phyloP scores from a whole-genome alignment of 228 moss, liverwort and hornwort species.

The Sphagnum magellanicum region DNA sequence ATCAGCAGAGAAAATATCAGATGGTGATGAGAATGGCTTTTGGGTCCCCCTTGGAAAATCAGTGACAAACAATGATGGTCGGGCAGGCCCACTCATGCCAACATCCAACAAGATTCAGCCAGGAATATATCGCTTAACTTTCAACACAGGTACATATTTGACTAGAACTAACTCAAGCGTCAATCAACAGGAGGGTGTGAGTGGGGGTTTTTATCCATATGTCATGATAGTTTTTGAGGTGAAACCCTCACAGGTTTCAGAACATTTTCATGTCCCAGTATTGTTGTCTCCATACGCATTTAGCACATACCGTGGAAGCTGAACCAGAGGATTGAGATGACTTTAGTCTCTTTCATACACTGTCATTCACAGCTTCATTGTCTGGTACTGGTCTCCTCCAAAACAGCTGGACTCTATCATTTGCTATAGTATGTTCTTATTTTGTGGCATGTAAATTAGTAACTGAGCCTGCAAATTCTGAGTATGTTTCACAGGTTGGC shows the following conservation, averaged over 20 bases:
- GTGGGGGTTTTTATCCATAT: constrained; percentile 65
- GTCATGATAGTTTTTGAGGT: constrained; percentile 75
- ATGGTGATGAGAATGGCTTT: constrained; percentile 26
- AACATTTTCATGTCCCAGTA: constrained; percentile 95
- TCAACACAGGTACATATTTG: constrained; percentile 55
- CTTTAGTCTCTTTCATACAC: too few relatives aligned
- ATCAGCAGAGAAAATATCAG: constrained; percentile 6
- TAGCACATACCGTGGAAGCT: constrained; percentile 96
- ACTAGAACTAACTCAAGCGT: constrained; percentile 23
- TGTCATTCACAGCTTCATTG: too few relatives aligned
- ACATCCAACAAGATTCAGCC: constrained; percentile 47
- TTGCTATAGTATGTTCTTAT: too few relatives aligned
- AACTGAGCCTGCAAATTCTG: too few relatives aligned
- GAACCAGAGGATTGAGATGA: not conserved
- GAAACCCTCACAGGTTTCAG: constrained; percentile 55
- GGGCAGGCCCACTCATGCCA: constrained; percentile 64
- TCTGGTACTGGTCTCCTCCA: too few relatives aligned
- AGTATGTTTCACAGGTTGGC: too few relatives aligned
- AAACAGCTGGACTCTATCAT: too few relatives aligned
- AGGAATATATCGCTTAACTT: constrained; percentile 82
- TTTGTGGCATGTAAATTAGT: too few relatives aligned
- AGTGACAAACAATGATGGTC: constrained; percentile 75
- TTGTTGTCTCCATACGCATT: constrained; percentile 80
- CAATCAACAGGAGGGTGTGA: constrained; percentile 12
- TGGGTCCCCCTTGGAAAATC: constrained; percentile 70